Conservation (phyloP, 257 asterid species). For the Solanum bulbocastanum region DNA sequence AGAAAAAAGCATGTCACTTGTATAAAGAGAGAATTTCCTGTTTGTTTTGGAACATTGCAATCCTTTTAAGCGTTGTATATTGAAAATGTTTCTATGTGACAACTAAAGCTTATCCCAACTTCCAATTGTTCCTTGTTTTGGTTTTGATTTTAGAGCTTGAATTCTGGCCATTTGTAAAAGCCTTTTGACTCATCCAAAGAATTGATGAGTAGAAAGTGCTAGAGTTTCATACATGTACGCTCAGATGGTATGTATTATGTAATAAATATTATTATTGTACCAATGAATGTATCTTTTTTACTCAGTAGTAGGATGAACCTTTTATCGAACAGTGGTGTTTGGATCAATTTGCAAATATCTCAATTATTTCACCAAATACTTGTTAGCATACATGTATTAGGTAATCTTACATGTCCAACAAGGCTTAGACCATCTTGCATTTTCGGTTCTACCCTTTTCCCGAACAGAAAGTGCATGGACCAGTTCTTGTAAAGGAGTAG, state of each 20-base stretch:
- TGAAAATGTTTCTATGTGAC: slow-evolving; percentile 19
- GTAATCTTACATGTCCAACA: background rate
- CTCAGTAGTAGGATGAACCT: background rate
- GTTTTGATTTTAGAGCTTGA: slow-evolving; percentile 22
- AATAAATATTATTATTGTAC: slow-evolving; percentile 1
- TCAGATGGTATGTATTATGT: background rate
- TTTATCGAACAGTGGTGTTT: background rate
- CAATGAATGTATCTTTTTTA: background rate
- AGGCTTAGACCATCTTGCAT: background rate
- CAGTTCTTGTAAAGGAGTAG: background rate
- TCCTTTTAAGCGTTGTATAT: slow-evolving; percentile 31
- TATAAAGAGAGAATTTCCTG: slow-evolving; percentile 12
- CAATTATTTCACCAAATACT: background rate
- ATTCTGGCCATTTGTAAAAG: slow-evolving; percentile 15
- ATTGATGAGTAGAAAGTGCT: slow-evolving; percentile 27
- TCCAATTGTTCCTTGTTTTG: slow-evolving; percentile 4
- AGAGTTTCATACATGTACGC: slow-evolving; percentile 17
- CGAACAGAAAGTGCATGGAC: background rate
- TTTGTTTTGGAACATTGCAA: slow-evolving; percentile 5
- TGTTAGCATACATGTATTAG: background rate
- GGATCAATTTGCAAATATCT: background rate
- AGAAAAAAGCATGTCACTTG: background rate
- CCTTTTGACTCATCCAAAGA: slow-evolving; percentile 24
- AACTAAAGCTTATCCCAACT: slow-evolving; percentile 9
- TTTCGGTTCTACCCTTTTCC: background rate